A percentile compares a stretch with the other conserved stretches of the same genome.
Conservation (phyloP, 2,329 filamentous ascomycete genomes). For the Hortaea werneckii region DNA sequence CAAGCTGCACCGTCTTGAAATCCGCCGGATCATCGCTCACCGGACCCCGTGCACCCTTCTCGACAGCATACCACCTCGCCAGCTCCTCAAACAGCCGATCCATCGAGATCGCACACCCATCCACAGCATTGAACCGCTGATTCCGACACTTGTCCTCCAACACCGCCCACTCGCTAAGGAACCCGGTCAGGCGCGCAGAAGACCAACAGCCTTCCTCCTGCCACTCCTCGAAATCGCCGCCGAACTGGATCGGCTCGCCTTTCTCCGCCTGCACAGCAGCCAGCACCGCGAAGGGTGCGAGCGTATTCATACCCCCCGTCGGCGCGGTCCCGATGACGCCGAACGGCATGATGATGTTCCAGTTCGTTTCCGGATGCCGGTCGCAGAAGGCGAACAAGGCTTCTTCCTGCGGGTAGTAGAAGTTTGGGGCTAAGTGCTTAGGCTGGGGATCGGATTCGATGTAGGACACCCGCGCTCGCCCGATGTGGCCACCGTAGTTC, state of each 20-base stretch:
- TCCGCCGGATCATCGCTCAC: not conserved
- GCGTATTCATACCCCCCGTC: conserved; percentile 38
- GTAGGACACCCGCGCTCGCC: conserved; percentile 30
- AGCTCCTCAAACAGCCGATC: conserved; percentile 12
- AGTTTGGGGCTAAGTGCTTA: conserved; percentile 36
- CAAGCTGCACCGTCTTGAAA: not conserved
- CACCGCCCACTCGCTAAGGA: conserved; percentile 39
- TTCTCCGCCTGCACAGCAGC: conserved; percentile 36
- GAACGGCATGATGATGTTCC: conserved; percentile 37
- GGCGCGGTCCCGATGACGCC: conserved; percentile 39
- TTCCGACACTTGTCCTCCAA: conserved; percentile 30
- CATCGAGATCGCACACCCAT: conserved; percentile 36
- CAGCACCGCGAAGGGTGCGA: conserved; percentile 37
- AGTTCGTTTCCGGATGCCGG: conserved; percentile 23
- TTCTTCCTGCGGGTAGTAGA: conserved; percentile 45
- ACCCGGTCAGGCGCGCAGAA: conserved; percentile 36
- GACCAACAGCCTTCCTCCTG: conserved; percentile 30
- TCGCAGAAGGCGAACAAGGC: conserved; percentile 32
- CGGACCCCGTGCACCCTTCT: not conserved
- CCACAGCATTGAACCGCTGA: conserved; percentile 38
- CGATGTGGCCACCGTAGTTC: conserved; percentile 39
- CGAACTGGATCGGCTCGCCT: conserved; percentile 31
- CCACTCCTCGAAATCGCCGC: conserved; percentile 34
- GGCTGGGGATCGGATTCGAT: conserved; percentile 36
- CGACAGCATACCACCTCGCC: not conserved